Percentiles rank a stretch among this genome's conserved stretches.
Conservation (phyloP, 805 yeast genomes). For the Lipomyces spencermartinsiae region DNA sequence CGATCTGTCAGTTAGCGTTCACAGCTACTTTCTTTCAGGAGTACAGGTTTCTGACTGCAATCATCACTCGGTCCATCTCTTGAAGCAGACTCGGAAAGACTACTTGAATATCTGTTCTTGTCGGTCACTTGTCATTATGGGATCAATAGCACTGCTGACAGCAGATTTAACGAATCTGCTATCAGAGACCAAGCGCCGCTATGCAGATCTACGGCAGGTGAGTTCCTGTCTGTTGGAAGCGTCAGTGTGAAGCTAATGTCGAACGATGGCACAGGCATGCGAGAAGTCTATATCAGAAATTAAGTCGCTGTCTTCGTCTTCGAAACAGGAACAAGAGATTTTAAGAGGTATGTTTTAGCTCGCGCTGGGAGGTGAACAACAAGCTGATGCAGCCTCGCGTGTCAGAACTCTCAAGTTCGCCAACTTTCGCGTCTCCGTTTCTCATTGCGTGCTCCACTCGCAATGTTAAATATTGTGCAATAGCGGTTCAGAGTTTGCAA, state of each 20-base stretch:
- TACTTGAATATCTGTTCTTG: not conserved
- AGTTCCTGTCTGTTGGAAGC: slow-evolving; percentile 36
- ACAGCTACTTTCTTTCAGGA: not conserved
- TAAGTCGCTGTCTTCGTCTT: slow-evolving; percentile 27
- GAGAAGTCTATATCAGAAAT: slow-evolving; percentile 37
- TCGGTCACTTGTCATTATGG: slow-evolving; percentile 46
- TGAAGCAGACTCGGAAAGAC: not conserved
- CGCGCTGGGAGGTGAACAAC: not conserved
- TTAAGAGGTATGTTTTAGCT: slow-evolving; percentile 37
- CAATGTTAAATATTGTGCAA: slow-evolving; percentile 72
- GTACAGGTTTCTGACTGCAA: not conserved
- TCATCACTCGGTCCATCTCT: not conserved
- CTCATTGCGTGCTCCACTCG: slow-evolving; percentile 73
- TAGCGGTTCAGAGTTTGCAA: slow-evolving; percentile 75
- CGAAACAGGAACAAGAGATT: slow-evolving; percentile 39
- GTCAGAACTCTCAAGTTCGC: slow-evolving; percentile 51
- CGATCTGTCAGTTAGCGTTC: not conserved
- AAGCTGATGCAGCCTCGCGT: not conserved
- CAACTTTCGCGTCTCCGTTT: slow-evolving; percentile 71
- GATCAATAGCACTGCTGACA: slow-evolving; percentile 56
- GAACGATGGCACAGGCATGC: slow-evolving; percentile 39
- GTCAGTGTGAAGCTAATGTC: not conserved
- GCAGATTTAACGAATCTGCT: slow-evolving; percentile 66
- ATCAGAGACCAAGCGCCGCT: slow-evolving; percentile 74
- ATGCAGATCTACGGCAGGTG: slow-evolving; percentile 68